A percentile compares a stretch with the other conserved stretches of the same genome.
Conservation (phyloP, 2,329 filamentous ascomycete species). For the Arthroderma uncinatum region DNA sequence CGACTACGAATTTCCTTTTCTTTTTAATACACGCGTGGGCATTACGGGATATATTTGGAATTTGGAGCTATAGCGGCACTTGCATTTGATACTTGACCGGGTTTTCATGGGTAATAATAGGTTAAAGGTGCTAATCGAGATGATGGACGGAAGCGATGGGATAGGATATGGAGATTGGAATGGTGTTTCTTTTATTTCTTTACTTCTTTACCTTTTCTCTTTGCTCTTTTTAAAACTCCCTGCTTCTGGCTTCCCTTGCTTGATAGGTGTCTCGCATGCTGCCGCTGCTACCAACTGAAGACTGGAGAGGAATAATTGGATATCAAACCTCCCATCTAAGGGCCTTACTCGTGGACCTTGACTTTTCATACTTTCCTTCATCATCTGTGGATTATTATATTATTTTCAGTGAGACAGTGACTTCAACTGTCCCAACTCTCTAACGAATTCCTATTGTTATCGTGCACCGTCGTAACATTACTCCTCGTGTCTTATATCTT, state of each 20-base stretch:
- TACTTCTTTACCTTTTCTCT: not conserved
- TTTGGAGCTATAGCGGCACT: not conserved
- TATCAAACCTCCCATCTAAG: not conserved
- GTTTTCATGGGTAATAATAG: not conserved
- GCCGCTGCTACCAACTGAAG: not conserved
- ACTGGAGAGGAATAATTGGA: not conserved
- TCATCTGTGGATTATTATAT: not conserved
- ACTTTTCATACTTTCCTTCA: not conserved
- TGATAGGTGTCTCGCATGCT: not conserved
- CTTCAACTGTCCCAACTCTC: not conserved
- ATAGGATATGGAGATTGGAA: not conserved
- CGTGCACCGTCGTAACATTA: not conserved
- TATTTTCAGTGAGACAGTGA: not conserved
- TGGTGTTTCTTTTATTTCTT: not conserved
- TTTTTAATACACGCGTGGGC: not conserved
- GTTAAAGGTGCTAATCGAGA: not conserved
- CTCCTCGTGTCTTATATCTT: not conserved
- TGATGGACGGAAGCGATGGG: not conserved
- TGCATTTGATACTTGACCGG: not conserved
- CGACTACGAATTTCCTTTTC: not conserved
- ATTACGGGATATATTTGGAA: conserved; percentile 2
- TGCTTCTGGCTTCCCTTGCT: not conserved
- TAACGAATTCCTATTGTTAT: not conserved
- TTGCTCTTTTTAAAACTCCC: not conserved
- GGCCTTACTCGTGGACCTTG: not conserved